A percentile compares a stretch with the other conserved stretches of the same genome.
phyloP scores from a whole-genome alignment of 1,284 basidiomycete species.

The Sporisorium graminicola region DNA sequence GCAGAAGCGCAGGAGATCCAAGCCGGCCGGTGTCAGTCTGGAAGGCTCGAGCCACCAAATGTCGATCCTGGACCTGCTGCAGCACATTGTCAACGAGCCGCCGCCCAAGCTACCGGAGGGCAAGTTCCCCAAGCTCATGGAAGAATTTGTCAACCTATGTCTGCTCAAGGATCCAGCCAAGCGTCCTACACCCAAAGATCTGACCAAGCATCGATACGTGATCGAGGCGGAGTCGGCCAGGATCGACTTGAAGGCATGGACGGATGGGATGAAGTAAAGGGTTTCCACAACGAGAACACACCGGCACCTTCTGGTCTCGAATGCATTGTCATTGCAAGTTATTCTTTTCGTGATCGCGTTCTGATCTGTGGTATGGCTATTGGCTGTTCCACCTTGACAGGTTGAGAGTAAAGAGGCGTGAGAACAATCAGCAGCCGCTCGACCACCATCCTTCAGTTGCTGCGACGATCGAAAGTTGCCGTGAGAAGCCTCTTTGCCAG shows the following conservation, averaged over 20 bases:
- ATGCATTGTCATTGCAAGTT: background rate
- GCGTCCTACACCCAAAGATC: slow-evolving; percentile 65
- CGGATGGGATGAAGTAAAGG: slow-evolving; percentile 37
- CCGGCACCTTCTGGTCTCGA: background rate
- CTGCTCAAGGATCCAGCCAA: slow-evolving; percentile 63
- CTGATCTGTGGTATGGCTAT: background rate
- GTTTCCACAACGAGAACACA: background rate
- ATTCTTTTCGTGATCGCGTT: no score
- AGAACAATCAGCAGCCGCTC: background rate
- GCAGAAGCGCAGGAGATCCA: slow-evolving; percentile 68
- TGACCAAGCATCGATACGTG: slow-evolving; percentile 57
- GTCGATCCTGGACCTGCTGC: slow-evolving; percentile 94
- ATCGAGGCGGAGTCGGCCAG: slow-evolving; percentile 44
- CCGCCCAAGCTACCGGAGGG: slow-evolving; percentile 61
- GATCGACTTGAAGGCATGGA: slow-evolving; percentile 60
- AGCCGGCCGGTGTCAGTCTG: slow-evolving; percentile 81
- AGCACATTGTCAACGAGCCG: slow-evolving; percentile 88
- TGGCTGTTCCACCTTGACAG: background rate
- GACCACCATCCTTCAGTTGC: background rate
- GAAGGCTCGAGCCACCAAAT: slow-evolving; percentile 93
- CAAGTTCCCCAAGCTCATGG: slow-evolving; percentile 58
- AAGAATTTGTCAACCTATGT: slow-evolving; percentile 63
- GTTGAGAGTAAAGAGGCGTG: background rate
- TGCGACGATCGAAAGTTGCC: background rate
- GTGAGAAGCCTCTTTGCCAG: no score